A percentile compares a stretch with the other conserved stretches of the same genome.
Conservation (phyloP, 257 asterid species). For the Echites panduratus region DNA sequence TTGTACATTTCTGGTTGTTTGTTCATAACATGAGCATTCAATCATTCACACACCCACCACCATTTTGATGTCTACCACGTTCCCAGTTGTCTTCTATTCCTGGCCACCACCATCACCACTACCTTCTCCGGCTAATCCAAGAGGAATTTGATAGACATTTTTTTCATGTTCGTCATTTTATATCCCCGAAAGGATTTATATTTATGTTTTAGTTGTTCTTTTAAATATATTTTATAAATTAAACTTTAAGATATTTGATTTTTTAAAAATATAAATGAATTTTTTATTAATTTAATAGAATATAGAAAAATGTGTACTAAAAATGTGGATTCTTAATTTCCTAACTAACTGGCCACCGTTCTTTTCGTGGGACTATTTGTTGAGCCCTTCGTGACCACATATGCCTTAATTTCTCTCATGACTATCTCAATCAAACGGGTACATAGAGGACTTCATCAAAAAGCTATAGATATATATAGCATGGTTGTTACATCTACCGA, state of each 20-base stretch:
- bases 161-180: too few species aligned
- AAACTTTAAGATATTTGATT: too few species aligned
- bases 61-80: neutral
- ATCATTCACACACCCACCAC: conserved; percentile 12
- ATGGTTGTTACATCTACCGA: conserved; percentile 12
- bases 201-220: too few species aligned
- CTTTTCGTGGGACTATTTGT: conserved; percentile 2
- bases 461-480: neutral
- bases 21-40: neutral
- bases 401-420: neutral
- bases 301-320: too few species aligned
- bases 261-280: too few species aligned
- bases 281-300: too few species aligned
- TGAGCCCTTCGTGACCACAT: neutral
- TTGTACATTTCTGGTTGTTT: conserved; percentile 9
- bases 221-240: too few species aligned
- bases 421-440: conserved; percentile 5
- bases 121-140: too few species aligned
- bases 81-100: too few species aligned
- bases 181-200: too few species aligned
- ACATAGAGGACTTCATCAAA: neutral
- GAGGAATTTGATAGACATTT: too few species aligned
- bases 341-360: neutral
- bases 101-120: neutral
- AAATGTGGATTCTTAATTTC: too few species aligned